Evolutionary conservation across 371 early-diverging fungal species (phyloP).

Genomic region (Mucor circinelloides): DNA sequence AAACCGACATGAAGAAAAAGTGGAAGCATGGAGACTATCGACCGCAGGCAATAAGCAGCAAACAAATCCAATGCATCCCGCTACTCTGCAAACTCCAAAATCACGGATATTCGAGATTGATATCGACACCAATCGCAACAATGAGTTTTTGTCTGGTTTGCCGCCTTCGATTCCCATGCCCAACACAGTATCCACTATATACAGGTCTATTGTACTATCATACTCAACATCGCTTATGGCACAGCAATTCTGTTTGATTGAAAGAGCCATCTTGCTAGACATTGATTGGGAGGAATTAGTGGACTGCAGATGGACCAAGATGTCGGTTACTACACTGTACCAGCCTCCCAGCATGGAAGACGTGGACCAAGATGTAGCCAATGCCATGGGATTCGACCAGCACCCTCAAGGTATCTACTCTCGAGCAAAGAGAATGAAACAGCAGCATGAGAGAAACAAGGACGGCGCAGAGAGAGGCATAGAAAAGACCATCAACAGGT

Average conservation of each 20-base stretch:
- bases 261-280: slow-evolving; percentile 50
- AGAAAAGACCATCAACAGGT: slow-evolving; percentile 65
- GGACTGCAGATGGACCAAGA: slow-evolving; percentile 63
- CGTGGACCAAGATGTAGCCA: neutral
- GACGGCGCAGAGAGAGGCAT: slow-evolving; percentile 43
- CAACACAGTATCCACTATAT: neutral
- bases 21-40: neutral
- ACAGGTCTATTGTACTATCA: slow-evolving; percentile 13
- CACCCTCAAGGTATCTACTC: slow-evolving; percentile 20
- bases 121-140: neutral
- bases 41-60: neutral
- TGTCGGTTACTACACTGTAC: slow-evolving; percentile 21
- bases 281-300: slow-evolving; percentile 70
- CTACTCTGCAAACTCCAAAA: slow-evolving; percentile 6
- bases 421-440: slow-evolving; percentile 21
- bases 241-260: slow-evolving; percentile 65
- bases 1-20: neutral
- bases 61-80: neutral
- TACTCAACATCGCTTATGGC: slow-evolving; percentile 62
- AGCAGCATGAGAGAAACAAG: slow-evolving; percentile 15
- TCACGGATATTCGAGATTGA: slow-evolving; percentile 15
- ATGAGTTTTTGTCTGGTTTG: neutral
- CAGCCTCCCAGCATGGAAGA: slow-evolving; percentile 1
- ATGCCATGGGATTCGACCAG: neutral
- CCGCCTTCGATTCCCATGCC: neutral